Percentiles rank a stretch among this genome's conserved stretches.
phyloP scores from a whole-genome alignment of 495 filamentous ascomycete genomes.

The Tuber magnatum region DNA sequence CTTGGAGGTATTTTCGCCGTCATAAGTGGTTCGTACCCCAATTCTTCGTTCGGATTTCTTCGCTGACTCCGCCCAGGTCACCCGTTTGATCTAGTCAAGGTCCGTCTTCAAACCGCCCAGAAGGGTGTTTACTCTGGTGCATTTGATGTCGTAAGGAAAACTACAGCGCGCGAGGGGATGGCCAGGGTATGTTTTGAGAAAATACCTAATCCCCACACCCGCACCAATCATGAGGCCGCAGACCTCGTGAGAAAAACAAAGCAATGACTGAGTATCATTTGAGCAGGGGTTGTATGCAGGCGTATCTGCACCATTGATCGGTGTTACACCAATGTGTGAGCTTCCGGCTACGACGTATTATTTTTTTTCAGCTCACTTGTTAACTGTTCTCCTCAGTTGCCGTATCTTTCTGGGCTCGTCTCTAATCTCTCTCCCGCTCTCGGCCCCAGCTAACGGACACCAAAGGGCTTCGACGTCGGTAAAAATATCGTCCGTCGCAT shows the following conservation, averaged over 20 bases:
- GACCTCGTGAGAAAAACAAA: background rate
- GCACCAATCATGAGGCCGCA: background rate
- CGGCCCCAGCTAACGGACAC: background rate
- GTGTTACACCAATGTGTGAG: conserved; percentile 98
- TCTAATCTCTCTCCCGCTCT: background rate
- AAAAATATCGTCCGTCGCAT: conserved; percentile 71
- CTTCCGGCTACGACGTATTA: conserved; percentile 20
- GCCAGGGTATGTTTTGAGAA: conserved; percentile 48
- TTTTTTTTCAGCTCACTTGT: background rate
- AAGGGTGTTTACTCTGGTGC: conserved; percentile 85
- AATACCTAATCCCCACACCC: background rate
- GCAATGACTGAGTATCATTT: conserved; percentile 9
- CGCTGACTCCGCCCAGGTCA: conserved; percentile 57
- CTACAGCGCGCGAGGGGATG: conserved; percentile 77
- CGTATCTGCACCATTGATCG: conserved; percentile 86
- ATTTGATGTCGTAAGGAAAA: conserved; percentile 84
- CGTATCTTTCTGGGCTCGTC: conserved; percentile 76
- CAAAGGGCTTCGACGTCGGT: conserved; percentile 77
- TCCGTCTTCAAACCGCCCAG: conserved; percentile 91
- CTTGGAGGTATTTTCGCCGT: conserved; percentile 93
- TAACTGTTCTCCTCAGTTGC: conserved; percentile 56
- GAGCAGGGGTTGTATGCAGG: conserved; percentile 83
- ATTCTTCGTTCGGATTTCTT: background rate
- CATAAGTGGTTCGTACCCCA: conserved; percentile 42
- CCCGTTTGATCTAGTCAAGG: conserved; percentile 96